Evolutionary conservation across 176 grass and related monocot species (phyloP).

Genomic region (Hordeum marinum): DNA sequence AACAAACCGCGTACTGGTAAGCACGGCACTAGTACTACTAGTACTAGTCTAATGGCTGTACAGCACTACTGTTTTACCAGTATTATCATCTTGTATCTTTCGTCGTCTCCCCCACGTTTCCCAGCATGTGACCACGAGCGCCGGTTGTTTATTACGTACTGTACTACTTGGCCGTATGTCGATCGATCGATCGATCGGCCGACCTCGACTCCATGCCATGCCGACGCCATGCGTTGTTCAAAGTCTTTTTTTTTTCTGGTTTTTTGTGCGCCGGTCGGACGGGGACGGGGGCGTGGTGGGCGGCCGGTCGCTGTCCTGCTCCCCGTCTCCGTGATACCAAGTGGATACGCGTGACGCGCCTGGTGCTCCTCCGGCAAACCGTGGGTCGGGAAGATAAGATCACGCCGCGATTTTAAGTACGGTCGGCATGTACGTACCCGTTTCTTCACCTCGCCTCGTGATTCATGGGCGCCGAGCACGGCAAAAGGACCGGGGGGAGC

Average conservation of each 20-base stretch:
- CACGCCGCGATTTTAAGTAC: background rate
- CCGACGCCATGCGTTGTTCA: fast-evolving
- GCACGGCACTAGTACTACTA: too few relatives aligned
- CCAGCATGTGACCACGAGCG: background rate
- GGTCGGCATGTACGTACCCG: background rate
- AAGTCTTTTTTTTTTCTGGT: background rate
- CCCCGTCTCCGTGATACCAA: background rate
- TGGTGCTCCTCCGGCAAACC: background rate
- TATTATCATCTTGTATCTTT: background rate
- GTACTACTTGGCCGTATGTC: too few relatives aligned
- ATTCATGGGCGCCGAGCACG: background rate
- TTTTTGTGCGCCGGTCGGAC: background rate
- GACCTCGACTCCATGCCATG: background rate
- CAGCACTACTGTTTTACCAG: too few relatives aligned
- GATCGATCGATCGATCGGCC: background rate
- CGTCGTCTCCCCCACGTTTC: background rate
- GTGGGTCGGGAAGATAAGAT: background rate
- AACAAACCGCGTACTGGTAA: too few relatives aligned
- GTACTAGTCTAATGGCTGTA: background rate
- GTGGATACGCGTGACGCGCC: background rate
- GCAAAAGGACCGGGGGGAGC: background rate
- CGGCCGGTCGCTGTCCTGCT: constrained; percentile 6
- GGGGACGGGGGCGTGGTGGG: background rate
- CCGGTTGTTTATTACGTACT: too few relatives aligned
- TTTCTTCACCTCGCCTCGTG: background rate